A percentile compares a stretch with the other conserved stretches of the same genome.
These are phyloP conservation scores for Acrocalymma vagum DNA, from an alignment of 2,329 filamentous ascomycete genomes.

Conservation along the genomic window DNA sequence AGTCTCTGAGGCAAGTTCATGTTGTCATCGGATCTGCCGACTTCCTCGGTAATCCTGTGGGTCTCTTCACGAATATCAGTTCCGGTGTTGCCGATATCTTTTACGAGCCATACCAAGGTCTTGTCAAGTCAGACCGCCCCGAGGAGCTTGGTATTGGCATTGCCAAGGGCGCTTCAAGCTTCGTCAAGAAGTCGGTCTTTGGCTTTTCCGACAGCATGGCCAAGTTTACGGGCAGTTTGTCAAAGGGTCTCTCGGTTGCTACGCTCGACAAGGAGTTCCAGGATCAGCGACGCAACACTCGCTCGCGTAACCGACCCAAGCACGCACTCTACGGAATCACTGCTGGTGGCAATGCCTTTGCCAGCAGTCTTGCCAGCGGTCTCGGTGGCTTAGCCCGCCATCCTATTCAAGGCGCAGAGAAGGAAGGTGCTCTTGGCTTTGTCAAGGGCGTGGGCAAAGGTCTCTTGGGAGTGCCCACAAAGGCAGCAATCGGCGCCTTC, in stretches of 20 bases:
- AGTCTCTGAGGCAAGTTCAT: constrained; percentile 94
- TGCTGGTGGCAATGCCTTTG: constrained; percentile 92
- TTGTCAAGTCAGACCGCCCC: constrained; percentile 94
- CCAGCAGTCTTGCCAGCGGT: constrained; percentile 90
- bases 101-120: constrained; percentile 97
- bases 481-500: constrained; percentile 94
- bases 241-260: constrained; percentile 93
- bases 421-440: constrained; percentile 92
- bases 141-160: constrained; percentile 96
- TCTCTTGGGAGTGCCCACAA: constrained; percentile 91
- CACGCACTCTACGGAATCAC: constrained; percentile 97
- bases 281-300: constrained; percentile 91
- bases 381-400: constrained; percentile 93
- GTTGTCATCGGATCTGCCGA: constrained; percentile 97
- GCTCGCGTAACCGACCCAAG: constrained; percentile 92
- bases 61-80: constrained; percentile 97
- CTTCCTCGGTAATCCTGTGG: constrained; percentile 96
- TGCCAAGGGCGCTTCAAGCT: constrained; percentile 94
- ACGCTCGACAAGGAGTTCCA: constrained; percentile 99
- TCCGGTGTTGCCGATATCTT: constrained; percentile 98
- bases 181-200: constrained; percentile 98
- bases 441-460: constrained; percentile 98
- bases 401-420: constrained; percentile 93
- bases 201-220: constrained; percentile 97
- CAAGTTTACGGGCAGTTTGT: constrained; percentile 96